Conservation (phyloP, 768 basidiomycete species). For the Suillus brevipes region DNA sequence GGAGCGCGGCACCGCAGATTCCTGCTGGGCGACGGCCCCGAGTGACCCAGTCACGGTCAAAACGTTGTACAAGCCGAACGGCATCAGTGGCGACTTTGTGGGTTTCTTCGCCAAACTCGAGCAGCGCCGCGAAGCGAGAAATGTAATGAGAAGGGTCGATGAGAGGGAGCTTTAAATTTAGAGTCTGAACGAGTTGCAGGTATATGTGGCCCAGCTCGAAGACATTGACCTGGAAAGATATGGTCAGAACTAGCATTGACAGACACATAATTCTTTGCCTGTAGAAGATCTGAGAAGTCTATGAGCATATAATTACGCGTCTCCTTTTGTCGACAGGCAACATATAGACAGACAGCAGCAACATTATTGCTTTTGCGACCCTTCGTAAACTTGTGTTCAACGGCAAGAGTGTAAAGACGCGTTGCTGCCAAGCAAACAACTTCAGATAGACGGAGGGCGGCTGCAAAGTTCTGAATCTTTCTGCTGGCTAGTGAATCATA, state of each 20-base stretch:
- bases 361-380: slow-evolving; percentile 92
- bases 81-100: slow-evolving; percentile 92
- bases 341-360: slow-evolving; percentile 93
- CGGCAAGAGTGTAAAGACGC: slow-evolving; percentile 89
- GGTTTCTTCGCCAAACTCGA: slow-evolving; percentile 96
- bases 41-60: slow-evolving; percentile 97
- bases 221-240: slow-evolving; percentile 77
- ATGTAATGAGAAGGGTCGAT: slow-evolving; percentile 98
- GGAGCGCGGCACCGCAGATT: slow-evolving; percentile 93
- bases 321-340: slow-evolving; percentile 89
- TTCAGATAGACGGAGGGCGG: slow-evolving; percentile 75
- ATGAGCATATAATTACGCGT: slow-evolving; percentile 96
- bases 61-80: slow-evolving; percentile 87
- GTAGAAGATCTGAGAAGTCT: slow-evolving; percentile 95
- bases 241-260: not conserved
- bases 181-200: slow-evolving; percentile 86
- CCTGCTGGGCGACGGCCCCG: slow-evolving; percentile 94
- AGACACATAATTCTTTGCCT: slow-evolving; percentile 44
- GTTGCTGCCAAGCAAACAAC: slow-evolving; percentile 78
- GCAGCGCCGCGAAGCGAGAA: slow-evolving; percentile 88
- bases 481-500: slow-evolving; percentile 57
- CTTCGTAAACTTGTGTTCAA: slow-evolving; percentile 92
- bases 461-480: slow-evolving; percentile 82
- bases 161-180: slow-evolving; percentile 81
- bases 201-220: slow-evolving; percentile 97